Conservation (phyloP, 2,329 filamentous ascomycete genomes). For the Sporothrix luriei region DNA sequence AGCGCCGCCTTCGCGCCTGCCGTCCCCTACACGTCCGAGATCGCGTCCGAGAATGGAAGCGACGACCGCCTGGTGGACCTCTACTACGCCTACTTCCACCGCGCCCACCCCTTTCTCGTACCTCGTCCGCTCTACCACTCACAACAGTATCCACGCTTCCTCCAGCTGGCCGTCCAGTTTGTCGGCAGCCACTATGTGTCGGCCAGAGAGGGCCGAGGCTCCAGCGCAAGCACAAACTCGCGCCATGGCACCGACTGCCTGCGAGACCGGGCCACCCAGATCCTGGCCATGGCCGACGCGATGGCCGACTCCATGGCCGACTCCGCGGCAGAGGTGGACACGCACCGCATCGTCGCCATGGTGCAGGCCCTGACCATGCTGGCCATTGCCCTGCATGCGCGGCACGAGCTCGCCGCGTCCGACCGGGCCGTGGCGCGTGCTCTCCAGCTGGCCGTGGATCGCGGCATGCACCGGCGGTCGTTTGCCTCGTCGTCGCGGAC, state of each 20-base stretch:
- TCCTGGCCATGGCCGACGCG: neutral
- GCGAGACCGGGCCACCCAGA: neutral
- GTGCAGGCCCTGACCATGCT: slow-evolving; percentile 23
- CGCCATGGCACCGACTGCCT: neutral
- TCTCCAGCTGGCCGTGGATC: slow-evolving; percentile 15
- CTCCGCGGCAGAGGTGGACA: neutral
- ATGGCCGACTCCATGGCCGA: neutral
- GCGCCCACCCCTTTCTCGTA: slow-evolving; percentile 27
- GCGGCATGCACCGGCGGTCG: slow-evolving; percentile 19
- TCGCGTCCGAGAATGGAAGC: neutral
- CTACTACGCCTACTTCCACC: slow-evolving; percentile 30
- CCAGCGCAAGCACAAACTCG: neutral
- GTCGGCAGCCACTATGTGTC: slow-evolving; percentile 27
- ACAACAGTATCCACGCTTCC: slow-evolving; percentile 15
- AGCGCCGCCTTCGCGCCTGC: no score
- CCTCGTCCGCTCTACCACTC: slow-evolving; percentile 12
- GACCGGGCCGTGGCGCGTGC: neutral
- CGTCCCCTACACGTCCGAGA: neutral
- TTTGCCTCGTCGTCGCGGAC: neutral
- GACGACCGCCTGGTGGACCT: slow-evolving; percentile 25
- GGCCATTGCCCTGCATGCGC: slow-evolving; percentile 23
- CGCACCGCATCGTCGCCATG: neutral
- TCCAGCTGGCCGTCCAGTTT: slow-evolving; percentile 29
- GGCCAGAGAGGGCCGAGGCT: neutral
- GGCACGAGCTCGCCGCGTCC: slow-evolving; percentile 21